Base-by-base conservation (phyloP, 192 early-diverging fungal genomes). In the Linderina pennispora region DNA sequence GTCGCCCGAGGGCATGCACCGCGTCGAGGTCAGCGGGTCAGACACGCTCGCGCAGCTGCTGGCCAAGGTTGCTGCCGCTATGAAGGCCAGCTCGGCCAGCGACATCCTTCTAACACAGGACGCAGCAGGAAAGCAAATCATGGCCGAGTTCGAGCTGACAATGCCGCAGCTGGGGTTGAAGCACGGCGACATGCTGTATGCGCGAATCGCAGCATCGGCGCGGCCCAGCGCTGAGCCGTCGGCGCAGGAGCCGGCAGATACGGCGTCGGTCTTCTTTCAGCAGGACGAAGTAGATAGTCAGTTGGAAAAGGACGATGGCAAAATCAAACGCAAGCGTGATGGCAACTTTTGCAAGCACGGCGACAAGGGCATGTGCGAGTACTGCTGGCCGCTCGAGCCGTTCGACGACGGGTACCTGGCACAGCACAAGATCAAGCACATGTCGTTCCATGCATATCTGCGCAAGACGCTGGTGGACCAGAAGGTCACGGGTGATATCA, bases 391-490 rank as follows among this genome's bases (percentile, higher is more conserved):
- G 8, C 51, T 62, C 0, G 51, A 96, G 77, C 96, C 96, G 13
- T 99, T 80, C 50, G 94, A 99, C 53, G 34, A 77, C 2, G 78
- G 59, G n/a, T 97, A 94, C 48, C 55, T 97, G 34, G 88, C 87
- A 23, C 73, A 88, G 53, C 84, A 97, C 55, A 84, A 84, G 55
- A 96, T 99, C 53, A 99, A 99, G 63, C 94, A 96, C 61, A 86
- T 97, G 87, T 92, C 92, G 14, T 97, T 94, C 51, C 91, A 97
- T 45, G 78, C 90, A 4, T 90, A 94, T 58, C 59, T 99, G 23
- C 81, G 87, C 23, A 78, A 92, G 51, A 41, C 89, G 0, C 80
- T 80, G 7, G 63, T 80, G 10, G 61, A 85, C 53, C 85, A 89
- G 51, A 88, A 80, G 56, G 80, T 65, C 38, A 45, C 45, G 40